Evolutionary conservation across 345 rosid species (phyloP).

Genomic region (Salix brachista): DNA sequence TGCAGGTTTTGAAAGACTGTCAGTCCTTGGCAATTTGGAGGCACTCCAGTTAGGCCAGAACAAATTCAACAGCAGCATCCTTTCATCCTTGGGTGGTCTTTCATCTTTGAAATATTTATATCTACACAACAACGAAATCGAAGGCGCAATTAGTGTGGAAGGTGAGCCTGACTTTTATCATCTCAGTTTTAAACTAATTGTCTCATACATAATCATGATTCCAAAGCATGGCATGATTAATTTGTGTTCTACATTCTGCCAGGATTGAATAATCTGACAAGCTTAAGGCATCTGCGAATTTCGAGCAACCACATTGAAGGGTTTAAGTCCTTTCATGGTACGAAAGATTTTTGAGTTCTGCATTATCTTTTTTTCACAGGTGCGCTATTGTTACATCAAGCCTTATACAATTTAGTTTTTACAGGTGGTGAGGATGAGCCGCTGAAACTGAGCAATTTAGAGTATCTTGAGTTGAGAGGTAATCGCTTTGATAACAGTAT

Average conservation of each 20-base stretch:
- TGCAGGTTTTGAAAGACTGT: conserved; percentile 6
- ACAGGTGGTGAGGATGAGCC: too few species aligned
- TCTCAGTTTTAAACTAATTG: too few species aligned
- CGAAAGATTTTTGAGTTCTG: background rate
- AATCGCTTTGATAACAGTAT: background rate
- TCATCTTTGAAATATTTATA: background rate
- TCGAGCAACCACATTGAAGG: background rate
- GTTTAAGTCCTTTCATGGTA: background rate
- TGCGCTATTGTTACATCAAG: too few species aligned
- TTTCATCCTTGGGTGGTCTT: background rate
- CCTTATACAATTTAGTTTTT: background rate
- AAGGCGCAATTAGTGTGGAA: background rate
- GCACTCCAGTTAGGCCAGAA: background rate
- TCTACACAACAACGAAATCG: background rate
- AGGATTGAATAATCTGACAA: too few species aligned
- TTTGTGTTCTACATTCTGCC: too few species aligned
- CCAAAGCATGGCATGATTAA: too few species aligned
- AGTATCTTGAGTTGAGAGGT: background rate
- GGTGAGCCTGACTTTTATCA: background rate
- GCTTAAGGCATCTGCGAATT: background rate
- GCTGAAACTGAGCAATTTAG: background rate
- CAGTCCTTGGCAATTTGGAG: background rate
- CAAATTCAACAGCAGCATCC: background rate
- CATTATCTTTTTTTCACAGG: background rate
- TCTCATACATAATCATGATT: too few species aligned